Evolutionary conservation across 371 early-diverging fungal species (phyloP).

Genomic region (Lichtheimia ramosa): DNA sequence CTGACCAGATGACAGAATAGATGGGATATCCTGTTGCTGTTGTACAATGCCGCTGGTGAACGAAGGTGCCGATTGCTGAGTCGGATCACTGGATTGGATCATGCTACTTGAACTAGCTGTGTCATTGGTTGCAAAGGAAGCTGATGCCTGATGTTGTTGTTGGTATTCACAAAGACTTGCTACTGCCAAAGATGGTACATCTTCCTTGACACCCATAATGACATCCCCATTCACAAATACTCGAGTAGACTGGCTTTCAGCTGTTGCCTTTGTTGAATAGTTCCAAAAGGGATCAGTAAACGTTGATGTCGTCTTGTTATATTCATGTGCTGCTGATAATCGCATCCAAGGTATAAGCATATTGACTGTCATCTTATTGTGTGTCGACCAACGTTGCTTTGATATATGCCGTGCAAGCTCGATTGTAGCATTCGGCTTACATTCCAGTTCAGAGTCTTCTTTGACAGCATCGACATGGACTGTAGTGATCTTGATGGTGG

Average conservation of each 20-base stretch:
- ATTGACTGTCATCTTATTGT: not conserved
- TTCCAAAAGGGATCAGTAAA: not conserved
- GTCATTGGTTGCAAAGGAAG: not conserved
- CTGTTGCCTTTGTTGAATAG: slow-evolving; percentile 8
- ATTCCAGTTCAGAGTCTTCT: not conserved
- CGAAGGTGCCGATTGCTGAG: not conserved
- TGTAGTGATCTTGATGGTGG: not conserved
- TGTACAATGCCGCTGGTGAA: not conserved
- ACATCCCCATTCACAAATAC: slow-evolving; percentile 9
- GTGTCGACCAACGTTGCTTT: not conserved
- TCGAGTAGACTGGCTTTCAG: slow-evolving; percentile 6
- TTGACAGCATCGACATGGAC: slow-evolving; percentile 7
- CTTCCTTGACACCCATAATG: not conserved
- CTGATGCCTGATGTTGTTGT: slow-evolving; percentile 5
- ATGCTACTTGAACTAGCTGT: not conserved
- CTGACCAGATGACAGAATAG: too few relatives aligned
- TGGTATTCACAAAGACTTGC: not conserved
- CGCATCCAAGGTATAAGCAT: not conserved
- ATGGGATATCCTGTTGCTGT: too few relatives aligned
- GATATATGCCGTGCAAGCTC: not conserved
- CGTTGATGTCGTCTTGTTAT: too few relatives aligned
- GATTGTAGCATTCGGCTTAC: slow-evolving; percentile 4
- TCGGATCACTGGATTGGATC: slow-evolving; percentile 11
- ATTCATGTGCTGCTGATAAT: not conserved
- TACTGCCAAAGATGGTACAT: not conserved